Conservation (phyloP, 495 filamentous ascomycete species). For the Aspergillus olivimuriae region DNA sequence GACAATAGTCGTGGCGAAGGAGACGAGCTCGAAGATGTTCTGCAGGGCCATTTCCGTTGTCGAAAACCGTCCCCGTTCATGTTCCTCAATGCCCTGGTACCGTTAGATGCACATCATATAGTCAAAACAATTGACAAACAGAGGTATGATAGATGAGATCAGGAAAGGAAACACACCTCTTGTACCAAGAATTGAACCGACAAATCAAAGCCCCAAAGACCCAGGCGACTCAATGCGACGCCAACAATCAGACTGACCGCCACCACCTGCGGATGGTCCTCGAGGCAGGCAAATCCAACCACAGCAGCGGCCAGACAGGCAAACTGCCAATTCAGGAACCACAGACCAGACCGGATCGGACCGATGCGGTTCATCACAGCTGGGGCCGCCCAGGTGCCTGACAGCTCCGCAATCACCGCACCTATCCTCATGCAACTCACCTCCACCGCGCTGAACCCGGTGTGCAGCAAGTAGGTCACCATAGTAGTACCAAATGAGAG, state of each 20-base stretch:
- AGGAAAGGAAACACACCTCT: constrained; percentile 38
- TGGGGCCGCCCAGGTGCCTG: constrained; percentile 42
- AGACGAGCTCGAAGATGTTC: constrained; percentile 59
- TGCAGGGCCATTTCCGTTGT: constrained; percentile 54
- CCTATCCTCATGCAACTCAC: constrained; percentile 48
- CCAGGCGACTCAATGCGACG: constrained; percentile 52
- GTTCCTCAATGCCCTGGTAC: constrained; percentile 40
- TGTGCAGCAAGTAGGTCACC: constrained; percentile 52
- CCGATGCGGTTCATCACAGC: constrained; percentile 51
- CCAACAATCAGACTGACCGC: constrained; percentile 43
- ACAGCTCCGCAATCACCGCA: constrained; percentile 45
- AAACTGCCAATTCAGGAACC: constrained; percentile 60
- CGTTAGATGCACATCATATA: neutral
- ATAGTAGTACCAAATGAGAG: constrained; percentile 54
- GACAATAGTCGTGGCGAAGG: constrained; percentile 54
- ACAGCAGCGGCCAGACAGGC: constrained; percentile 39
- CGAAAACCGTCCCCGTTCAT: constrained; percentile 53
- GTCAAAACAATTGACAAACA: constrained; percentile 1
- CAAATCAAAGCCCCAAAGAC: constrained; percentile 65
- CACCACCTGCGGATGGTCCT: constrained; percentile 23
- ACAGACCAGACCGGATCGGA: constrained; percentile 51
- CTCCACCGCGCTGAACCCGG: constrained; percentile 45
- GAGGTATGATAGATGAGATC: neutral
- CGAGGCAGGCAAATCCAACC: constrained; percentile 32
- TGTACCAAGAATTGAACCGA: constrained; percentile 59